Evolutionary conservation across 192 early-diverging fungal genomes (phyloP).

Genomic region (Backusella psychrophila): DNA sequence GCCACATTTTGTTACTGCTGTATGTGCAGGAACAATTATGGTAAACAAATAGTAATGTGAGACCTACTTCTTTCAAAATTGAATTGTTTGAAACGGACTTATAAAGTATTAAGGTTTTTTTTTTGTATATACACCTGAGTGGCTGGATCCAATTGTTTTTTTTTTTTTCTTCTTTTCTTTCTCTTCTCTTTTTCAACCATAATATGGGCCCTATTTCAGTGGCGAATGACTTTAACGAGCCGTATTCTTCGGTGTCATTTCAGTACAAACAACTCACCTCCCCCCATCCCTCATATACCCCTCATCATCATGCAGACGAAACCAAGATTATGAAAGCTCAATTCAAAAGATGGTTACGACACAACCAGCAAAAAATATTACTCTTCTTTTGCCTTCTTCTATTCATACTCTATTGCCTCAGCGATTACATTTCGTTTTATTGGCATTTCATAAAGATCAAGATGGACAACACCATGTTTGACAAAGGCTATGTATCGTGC

Average conservation of each 20-base stretch:
- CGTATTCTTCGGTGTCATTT: conserved; percentile 36
- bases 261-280: conserved; percentile 34
- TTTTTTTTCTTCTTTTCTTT: too few species aligned
- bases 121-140: too few species aligned
- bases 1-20: too few species aligned
- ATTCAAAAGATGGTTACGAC: background rate
- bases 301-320: background rate
- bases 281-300: conserved; percentile 18
- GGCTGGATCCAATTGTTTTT: too few species aligned
- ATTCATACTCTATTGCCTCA: conserved; percentile 9
- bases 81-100: too few species aligned
- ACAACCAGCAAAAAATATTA: background rate
- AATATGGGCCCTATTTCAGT: background rate
- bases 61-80: too few species aligned
- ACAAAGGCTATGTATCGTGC: conserved; percentile 45
- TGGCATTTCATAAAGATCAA: conserved; percentile 40
- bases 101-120: too few species aligned
- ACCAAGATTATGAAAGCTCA: background rate
- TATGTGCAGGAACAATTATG: too few species aligned
- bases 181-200: too few species aligned
- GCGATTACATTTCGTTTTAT: conserved; percentile 16
- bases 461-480: conserved; percentile 45
- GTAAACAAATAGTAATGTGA: too few species aligned
- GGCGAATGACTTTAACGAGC: conserved; percentile 18
- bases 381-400: background rate